A percentile compares a stretch with the other conserved stretches of the same genome.
Evolutionary conservation across 192 early-diverging fungal species (phyloP).

Genomic region (Phlyctochytrium arcticum): DNA sequence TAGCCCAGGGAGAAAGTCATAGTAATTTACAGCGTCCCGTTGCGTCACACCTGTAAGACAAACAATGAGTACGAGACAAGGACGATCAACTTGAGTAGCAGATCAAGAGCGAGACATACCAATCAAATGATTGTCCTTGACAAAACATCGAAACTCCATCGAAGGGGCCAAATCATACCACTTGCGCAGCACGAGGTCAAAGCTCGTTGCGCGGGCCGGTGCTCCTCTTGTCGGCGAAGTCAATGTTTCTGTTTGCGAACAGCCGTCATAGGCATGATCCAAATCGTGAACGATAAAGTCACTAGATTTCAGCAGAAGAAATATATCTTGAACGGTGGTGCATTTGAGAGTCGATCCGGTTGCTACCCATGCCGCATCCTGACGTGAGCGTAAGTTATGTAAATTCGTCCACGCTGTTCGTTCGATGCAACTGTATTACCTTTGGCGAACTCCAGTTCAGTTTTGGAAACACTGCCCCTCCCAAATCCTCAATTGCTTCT

Average conservation of each 20-base stretch:
- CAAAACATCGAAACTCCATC: conserved; percentile 97
- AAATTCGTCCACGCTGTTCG: background rate
- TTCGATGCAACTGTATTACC: conserved; percentile 24
- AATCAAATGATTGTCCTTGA: conserved; percentile 61
- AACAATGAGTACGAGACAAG: conserved; percentile 3
- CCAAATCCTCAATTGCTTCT: conserved; percentile 63
- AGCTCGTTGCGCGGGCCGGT: conserved; percentile 32
- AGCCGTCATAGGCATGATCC: conserved; percentile 67
- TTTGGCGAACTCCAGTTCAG: conserved; percentile 94
- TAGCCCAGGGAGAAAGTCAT: conserved; percentile 68
- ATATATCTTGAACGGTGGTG: conserved; percentile 71
- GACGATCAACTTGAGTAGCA: conserved; percentile 5
- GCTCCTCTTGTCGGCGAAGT: too few species aligned
- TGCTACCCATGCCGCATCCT: conserved; percentile 90
- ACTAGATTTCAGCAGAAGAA: conserved; percentile 84
- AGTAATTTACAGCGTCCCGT: conserved; percentile 75
- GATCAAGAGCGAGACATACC: conserved; percentile 44
- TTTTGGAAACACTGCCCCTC: conserved; percentile 85
- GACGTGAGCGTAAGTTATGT: background rate
- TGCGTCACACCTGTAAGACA: conserved; percentile 66
- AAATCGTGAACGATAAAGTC: conserved; percentile 90
- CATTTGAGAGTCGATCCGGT: conserved; percentile 76
- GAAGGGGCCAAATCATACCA: conserved; percentile 89
- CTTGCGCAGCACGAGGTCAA: conserved; percentile 78
- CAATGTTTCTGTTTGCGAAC: conserved; percentile 20